Percentiles rank a stretch among this genome's conserved stretches.
These are phyloP conservation scores for Dendrobium catenatum DNA, from an alignment of 106 monocot species.

Conservation along the genomic window DNA sequence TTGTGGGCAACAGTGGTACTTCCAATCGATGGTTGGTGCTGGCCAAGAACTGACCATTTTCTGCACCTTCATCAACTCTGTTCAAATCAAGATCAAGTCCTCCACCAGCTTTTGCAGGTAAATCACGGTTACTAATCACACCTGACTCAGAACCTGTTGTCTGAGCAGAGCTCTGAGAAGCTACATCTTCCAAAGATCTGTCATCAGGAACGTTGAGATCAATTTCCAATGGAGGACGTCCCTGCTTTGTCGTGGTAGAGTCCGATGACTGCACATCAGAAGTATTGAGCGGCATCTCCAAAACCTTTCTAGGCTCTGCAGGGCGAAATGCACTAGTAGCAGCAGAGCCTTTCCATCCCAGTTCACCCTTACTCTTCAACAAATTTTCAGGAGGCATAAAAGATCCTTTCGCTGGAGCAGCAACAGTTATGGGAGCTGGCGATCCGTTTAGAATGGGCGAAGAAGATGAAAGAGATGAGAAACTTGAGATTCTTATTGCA, in stretches of 20 bases:
- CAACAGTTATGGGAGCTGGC: conserved; percentile 47
- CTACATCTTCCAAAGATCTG: conserved; percentile 46
- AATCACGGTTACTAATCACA: conserved; percentile 16
- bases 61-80: conserved; percentile 54
- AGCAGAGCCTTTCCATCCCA: conserved; percentile 95
- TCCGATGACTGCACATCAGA: conserved; percentile 33
- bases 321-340: conserved; percentile 97
- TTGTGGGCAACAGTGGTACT: conserved; percentile 36
- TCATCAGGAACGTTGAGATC: conserved; percentile 85
- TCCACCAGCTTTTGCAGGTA: conserved; percentile 15
- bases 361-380: conserved; percentile 39
- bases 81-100: conserved; percentile 90
- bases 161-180: conserved; percentile 39
- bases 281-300: conserved; percentile 62
- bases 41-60: conserved; percentile 34
- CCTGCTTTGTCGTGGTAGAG: conserved; percentile 25
- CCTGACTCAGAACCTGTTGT: conserved; percentile 43
- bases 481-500: conserved; percentile 16
- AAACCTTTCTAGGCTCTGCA: conserved; percentile 68
- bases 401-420: conserved; percentile 76
- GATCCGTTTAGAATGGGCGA: conserved; percentile 15
- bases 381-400: conserved; percentile 70
- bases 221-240: conserved; percentile 48
- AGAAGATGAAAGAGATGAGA: conserved; percentile 24
- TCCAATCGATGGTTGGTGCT: conserved; percentile 29